Percentiles rank a stretch among this genome's conserved stretches.
Conservation (phyloP, 805 yeast species). For the Alloascoidea hylecoeti region DNA sequence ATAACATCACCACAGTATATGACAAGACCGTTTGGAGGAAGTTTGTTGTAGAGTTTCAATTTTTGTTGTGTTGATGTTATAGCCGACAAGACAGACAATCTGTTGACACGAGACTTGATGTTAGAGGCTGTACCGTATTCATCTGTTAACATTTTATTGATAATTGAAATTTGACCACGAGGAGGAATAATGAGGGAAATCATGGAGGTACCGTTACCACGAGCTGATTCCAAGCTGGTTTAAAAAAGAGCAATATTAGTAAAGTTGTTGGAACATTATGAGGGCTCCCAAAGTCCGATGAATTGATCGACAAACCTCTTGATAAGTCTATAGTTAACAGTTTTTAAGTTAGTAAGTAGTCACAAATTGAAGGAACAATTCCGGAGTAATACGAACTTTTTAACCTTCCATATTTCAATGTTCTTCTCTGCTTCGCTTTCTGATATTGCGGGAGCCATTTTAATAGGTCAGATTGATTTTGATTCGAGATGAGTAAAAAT, state of each 20-base stretch:
- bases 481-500: too few species aligned
- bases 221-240: constrained; percentile 70
- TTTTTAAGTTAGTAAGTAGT: neutral
- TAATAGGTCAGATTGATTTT: too few species aligned
- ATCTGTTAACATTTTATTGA: constrained; percentile 86
- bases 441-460: constrained; percentile 19
- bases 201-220: constrained; percentile 99
- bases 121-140: constrained; percentile 98
- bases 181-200: constrained; percentile 94
- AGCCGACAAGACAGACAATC: constrained; percentile 90
- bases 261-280: too few species aligned
- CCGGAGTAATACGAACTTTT: constrained; percentile 40
- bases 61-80: constrained; percentile 97
- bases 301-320: constrained; percentile 8
- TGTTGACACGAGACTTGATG: constrained; percentile 93
- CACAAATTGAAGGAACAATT: neutral
- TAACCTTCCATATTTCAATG: constrained; percentile 98
- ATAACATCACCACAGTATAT: constrained; percentile 97
- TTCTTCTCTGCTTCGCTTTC: constrained; percentile 85
- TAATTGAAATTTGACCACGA: constrained; percentile 79
- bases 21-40: constrained; percentile 92
- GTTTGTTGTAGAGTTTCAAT: constrained; percentile 73
- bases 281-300: too few species aligned
- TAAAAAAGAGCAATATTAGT: too few species aligned
- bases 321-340: constrained; percentile 16